Evolutionary conservation across 306 rosid genomes (phyloP).

Genomic region (Lathyrus aphaca): DNA sequence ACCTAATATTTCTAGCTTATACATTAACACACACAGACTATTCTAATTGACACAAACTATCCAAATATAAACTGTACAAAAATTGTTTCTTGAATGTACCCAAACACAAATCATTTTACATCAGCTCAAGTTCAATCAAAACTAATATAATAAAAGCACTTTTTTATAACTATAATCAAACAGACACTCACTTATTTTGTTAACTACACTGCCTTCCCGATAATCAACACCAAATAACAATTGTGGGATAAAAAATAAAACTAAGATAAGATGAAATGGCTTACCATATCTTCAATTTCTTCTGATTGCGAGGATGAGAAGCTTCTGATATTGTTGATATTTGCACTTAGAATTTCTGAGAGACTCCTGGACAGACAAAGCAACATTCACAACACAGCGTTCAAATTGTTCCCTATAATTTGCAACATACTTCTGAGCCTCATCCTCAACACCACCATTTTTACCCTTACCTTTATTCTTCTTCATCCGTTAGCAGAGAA

Average conservation of each 20-base stretch:
- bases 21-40: not conserved
- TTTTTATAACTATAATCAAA: too few relatives aligned
- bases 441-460: slow-evolving; percentile 73
- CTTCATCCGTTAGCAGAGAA: slow-evolving; percentile 73
- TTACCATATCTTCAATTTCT: slow-evolving; percentile 81
- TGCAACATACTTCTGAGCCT: slow-evolving; percentile 76
- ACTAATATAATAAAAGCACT: not conserved
- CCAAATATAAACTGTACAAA: not conserved
- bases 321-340: slow-evolving; percentile 17
- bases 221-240: not conserved
- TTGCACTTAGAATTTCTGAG: slow-evolving; percentile 61
- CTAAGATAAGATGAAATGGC: not conserved
- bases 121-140: not conserved
- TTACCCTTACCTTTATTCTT: slow-evolving; percentile 82
- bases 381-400: slow-evolving; percentile 73
- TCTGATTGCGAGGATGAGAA: slow-evolving; percentile 41
- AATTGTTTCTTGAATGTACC: not conserved
- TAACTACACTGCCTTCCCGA: not conserved
- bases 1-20: not conserved
- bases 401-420: slow-evolving; percentile 79
- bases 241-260: not conserved
- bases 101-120: not conserved
- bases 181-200: not conserved
- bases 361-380: slow-evolving; percentile 73
- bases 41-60: not conserved